Evolutionary conservation across 176 grass and related monocot genomes (phyloP), one percentile per base, ranked within the genome.

Genomic region (Ensete glaucum): DNA sequence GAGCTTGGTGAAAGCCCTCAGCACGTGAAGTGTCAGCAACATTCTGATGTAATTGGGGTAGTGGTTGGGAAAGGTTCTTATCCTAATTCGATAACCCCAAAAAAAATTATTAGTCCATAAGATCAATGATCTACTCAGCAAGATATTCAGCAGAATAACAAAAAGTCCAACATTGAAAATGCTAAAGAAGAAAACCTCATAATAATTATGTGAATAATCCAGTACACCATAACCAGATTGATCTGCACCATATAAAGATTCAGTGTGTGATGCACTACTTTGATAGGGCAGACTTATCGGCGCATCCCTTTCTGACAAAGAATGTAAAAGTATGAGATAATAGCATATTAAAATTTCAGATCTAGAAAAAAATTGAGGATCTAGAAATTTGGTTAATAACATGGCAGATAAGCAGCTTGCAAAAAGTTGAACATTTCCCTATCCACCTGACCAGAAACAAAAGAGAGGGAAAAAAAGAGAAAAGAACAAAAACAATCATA

Each of bases 131-230:
- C 34, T 43, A 43, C 34, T 43, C 34, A 6, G 34, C 34, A 43
- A 43, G 34, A 43, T 43, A 43, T 43, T 43, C 1, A 67, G 25
- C 8, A 62, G 12, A 50, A 50, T 49, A 58, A 14, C 55, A 57
- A 57, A 72, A 72, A 69, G 20, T 50, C 6, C 20, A 21, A 52
- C 19, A 43, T 43, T 43, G 34, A 77, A 53, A 10, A 14, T 20
- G 9, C 19, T 63, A 14, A 1, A 63, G 26, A 48, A 62, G 55
- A 83, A 67, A 66, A 96, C 95, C 95, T 94, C 81, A 84, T 87
- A 91, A 84, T 53, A 67, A 72, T 85, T 86, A 16, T 87, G 87
- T 64, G 90, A 81, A 72, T 69, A 50, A 2, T 91, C 75, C 26
- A 76, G 29, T 73, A 54, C 21, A 19, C 65, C 67, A 79, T 81